Evolutionary conservation across 225 moss, liverwort and hornwort species (phyloP).

Genomic region (Polytrichum commune): DNA sequence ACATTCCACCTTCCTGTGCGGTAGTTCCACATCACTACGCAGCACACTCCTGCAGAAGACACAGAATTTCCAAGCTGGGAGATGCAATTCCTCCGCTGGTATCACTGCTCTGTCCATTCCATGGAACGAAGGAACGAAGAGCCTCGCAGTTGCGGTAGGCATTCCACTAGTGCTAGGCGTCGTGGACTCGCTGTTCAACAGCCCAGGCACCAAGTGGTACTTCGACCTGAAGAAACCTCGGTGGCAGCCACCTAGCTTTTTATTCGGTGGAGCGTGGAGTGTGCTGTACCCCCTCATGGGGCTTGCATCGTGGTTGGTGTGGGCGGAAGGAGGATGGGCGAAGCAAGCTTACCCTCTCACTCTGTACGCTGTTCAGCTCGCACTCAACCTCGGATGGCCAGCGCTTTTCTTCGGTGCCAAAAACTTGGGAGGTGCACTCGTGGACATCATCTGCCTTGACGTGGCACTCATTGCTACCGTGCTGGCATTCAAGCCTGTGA

Average conservation of each 20-base stretch:
- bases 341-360: slow-evolving; percentile 42
- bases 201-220: slow-evolving; percentile 45
- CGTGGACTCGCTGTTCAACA: slow-evolving; percentile 38
- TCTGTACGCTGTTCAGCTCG: slow-evolving; percentile 45
- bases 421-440: slow-evolving; percentile 35
- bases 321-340: slow-evolving; percentile 51
- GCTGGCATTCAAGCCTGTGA: slow-evolving; percentile 30
- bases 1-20: too few relatives aligned
- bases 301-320: slow-evolving; percentile 56
- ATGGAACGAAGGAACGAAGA: slow-evolving; percentile 31
- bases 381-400: slow-evolving; percentile 48
- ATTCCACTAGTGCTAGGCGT: slow-evolving; percentile 38
- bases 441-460: slow-evolving; percentile 36
- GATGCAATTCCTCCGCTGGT: too few relatives aligned
- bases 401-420: slow-evolving; percentile 51
- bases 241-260: slow-evolving; percentile 52
- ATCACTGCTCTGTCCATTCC: too few relatives aligned
- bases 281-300: slow-evolving; percentile 56
- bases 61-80: too few relatives aligned
- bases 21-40: too few relatives aligned
- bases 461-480: slow-evolving; percentile 36
- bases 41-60: too few relatives aligned
- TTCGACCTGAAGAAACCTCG: slow-evolving; percentile 52
- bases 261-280: slow-evolving; percentile 55
- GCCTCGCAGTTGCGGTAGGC: slow-evolving; percentile 40